Base-by-base conservation (phyloP, 202 grass and related monocot genomes). In the Tripidium arundinaceum region DNA sequence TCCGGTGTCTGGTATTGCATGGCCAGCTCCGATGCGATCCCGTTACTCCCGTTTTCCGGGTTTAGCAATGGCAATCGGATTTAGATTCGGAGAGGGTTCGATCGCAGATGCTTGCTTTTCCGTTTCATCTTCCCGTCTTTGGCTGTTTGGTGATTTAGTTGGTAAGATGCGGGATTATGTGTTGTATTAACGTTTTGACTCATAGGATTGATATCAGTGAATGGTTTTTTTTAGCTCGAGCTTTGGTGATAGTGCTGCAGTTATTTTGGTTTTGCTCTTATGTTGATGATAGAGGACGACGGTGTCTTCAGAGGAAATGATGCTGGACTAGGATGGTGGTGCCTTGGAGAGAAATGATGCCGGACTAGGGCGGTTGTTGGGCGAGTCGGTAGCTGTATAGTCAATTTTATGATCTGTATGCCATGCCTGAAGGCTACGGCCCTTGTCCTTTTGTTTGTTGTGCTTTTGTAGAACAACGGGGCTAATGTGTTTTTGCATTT, bases 41-140 rank as follows among this genome's bases (percentile, higher is more conserved):
- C 63, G 77, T 19, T 72, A 61, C 68, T 70, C 9, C 13, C 40
- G 29, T 58, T 72, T 76, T 40, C 25, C 65, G 39, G 58, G 29
- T 65, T 37, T 74, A 69, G 74, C 74, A 86, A 74, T 79, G 79
- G 36, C 52, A 69, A 83, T 83, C 83, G 69, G 87, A 86, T 86
- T 86, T 63, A 74, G 79, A 45, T 78, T 87, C 18, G 49, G 73
- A 15, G 41, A 82, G 28, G 29, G 43, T 22, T 82, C 50, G 74
- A 68, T 82, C 83, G 19, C 19, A 76, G 59, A 58, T 63, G 41
- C 60, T 74, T 52, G 37, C 68, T 81, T 72, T 15, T 58, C 22
- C 50, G 14, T 45, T 31, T 62, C 21, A 38, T 26, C 42, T 36
- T 6, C 46, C 41, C 34, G 24, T 54, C 37, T 36, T 25, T 42